Evolutionary conservation across 257 asterid genomes (phyloP).

Genomic region (Solanum sejunctum): DNA sequence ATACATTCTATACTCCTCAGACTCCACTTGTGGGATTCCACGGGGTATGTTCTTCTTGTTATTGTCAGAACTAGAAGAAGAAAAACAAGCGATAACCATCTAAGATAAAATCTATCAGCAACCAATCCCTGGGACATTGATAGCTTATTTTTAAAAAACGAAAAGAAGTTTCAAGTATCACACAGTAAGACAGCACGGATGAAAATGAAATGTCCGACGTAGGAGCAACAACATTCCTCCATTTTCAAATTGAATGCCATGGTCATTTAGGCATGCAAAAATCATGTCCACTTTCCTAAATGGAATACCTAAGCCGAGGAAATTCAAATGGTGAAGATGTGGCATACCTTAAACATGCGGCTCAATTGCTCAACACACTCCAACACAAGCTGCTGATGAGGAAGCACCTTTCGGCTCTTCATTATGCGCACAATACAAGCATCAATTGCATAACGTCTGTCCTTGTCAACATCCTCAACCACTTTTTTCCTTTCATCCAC

Average conservation of each 20-base stretch:
- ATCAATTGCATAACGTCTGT: constrained; percentile 37
- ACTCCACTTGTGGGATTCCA: no score
- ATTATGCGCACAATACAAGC: constrained; percentile 49
- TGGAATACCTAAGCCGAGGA: background rate
- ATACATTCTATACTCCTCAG: no score
- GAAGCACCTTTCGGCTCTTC: constrained; percentile 45
- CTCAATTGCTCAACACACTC: constrained; percentile 48
- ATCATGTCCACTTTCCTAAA: background rate
- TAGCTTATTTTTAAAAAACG: background rate
- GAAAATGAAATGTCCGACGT: background rate
- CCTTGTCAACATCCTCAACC: constrained; percentile 41
- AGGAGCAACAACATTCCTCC: background rate
- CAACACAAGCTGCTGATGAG: constrained; percentile 33
- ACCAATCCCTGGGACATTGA: background rate
- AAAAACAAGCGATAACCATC: background rate
- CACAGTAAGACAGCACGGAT: background rate
- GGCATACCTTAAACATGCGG: constrained; percentile 31
- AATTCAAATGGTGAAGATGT: background rate
- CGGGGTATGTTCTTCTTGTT: no score
- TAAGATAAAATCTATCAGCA: background rate
- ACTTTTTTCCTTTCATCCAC: constrained; percentile 47
- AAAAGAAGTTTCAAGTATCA: background rate
- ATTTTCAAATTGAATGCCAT: background rate
- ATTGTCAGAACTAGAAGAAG: background rate
- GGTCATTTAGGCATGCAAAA: background rate